These are phyloP conservation scores for Babesia sp. DNA, from an alignment of 169 alveolate genomes.

Conservation along the genomic window DNA sequence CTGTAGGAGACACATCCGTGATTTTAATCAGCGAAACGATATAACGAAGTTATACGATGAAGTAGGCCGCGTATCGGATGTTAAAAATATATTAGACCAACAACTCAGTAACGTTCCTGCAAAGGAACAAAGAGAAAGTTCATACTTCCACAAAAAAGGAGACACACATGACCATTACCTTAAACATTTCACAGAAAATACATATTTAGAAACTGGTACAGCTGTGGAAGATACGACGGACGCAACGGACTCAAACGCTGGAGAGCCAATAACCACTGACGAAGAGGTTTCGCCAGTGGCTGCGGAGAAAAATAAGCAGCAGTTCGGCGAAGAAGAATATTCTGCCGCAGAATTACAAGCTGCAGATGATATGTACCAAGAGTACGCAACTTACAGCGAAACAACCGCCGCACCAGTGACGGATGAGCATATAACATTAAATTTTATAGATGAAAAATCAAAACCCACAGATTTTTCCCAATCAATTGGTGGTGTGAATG, in stretches of 20 bases:
- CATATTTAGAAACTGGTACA: neutral
- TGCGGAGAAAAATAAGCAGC: neutral
- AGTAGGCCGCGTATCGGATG: neutral
- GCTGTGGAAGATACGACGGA: constrained; percentile 10
- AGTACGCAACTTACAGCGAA: too few species aligned
- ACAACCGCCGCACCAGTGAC: too few species aligned
- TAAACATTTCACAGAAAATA: constrained; percentile 12
- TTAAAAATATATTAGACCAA: neutral
- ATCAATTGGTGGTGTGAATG: too few species aligned
- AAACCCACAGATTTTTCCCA: too few species aligned
- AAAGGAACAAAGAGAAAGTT: constrained; percentile 20
- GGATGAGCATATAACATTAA: too few species aligned
- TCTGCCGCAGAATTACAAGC: neutral
- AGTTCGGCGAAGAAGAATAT: neutral
- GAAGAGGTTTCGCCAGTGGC: neutral
- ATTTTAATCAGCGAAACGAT: too few species aligned
- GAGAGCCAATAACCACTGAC: too few species aligned
- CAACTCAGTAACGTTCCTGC: neutral
- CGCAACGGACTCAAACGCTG: neutral
- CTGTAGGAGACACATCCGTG: neutral
- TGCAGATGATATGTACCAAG: too few species aligned
- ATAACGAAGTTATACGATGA: neutral
- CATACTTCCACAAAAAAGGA: constrained; percentile 33
- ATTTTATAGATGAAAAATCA: too few species aligned
- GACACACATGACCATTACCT: constrained; percentile 30